These are phyloP conservation scores for Lactifluus subvellereus DNA, from an alignment of 768 basidiomycete species.

Conservation along the genomic window DNA sequence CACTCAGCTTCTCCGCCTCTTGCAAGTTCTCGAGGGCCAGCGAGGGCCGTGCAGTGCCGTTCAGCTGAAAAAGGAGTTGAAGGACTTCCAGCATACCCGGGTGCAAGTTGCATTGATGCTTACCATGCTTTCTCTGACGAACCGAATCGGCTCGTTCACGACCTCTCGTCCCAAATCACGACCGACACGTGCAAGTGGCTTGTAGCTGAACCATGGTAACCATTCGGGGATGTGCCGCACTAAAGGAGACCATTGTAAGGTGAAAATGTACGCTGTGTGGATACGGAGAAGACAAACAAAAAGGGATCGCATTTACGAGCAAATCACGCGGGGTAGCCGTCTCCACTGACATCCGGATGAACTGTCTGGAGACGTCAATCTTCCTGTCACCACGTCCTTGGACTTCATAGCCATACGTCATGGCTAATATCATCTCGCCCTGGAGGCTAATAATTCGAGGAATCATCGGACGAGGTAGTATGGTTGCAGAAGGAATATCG, in stretches of 20 bases:
- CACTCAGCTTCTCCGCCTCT: neutral
- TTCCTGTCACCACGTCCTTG: neutral
- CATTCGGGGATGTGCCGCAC: slow-evolving; percentile 10
- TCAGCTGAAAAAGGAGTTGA: neutral
- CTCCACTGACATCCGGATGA: neutral
- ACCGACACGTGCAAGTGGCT: neutral
- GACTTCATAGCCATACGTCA: slow-evolving; percentile 14
- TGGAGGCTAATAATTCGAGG: neutral
- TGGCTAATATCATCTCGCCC: slow-evolving; percentile 2
- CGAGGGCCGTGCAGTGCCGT: slow-evolving; percentile 8
- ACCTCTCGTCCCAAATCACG: neutral
- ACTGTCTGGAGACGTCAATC: neutral
- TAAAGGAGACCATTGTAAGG: neutral
- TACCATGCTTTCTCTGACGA: slow-evolving; percentile 14
- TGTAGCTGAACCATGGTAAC: slow-evolving; percentile 12
- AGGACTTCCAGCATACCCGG: neutral
- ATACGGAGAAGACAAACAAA: neutral
- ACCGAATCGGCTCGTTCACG: neutral
- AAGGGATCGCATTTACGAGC: slow-evolving; percentile 14
- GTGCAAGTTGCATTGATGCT: neutral
- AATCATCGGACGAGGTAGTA: neutral
- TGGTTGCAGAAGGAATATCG: neutral
- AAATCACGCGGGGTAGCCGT: neutral
- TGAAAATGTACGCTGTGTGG: too few species aligned
- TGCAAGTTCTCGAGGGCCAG: slow-evolving; percentile 3